These are phyloP conservation scores for Microdochium trichocladiopsis DNA, from an alignment of 2,329 filamentous ascomycete species.

Conservation along the genomic window DNA sequence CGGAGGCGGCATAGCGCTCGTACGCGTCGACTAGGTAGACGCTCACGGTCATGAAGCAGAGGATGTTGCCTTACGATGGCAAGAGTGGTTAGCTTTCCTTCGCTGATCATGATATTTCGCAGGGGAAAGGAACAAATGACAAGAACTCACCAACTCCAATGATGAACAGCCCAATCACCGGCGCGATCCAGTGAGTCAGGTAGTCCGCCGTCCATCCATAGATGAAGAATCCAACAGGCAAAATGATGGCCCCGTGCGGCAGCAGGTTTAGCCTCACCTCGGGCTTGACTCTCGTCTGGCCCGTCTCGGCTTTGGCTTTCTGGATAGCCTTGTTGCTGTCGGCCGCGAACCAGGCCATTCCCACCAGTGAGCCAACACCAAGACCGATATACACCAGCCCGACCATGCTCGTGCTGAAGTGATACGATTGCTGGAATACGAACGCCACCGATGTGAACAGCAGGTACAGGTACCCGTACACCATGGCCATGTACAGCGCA, in stretches of 20 bases:
- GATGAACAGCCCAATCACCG: constrained; percentile 19
- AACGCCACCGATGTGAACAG: constrained; percentile 37
- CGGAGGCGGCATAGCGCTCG: constrained; percentile 40
- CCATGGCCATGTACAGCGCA: constrained; percentile 45
- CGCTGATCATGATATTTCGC: too few species aligned
- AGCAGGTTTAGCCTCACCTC: constrained; percentile 30
- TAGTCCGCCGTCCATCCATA: constrained; percentile 35
- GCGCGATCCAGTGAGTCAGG: constrained; percentile 20
- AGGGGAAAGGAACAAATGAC: too few species aligned
- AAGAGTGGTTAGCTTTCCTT: too few species aligned
- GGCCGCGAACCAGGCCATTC: neutral
- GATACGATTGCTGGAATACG: constrained; percentile 44
- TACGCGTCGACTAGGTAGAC: constrained; percentile 44
- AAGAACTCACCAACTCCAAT: constrained; percentile 13
- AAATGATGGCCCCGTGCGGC: constrained; percentile 22
- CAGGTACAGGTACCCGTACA: constrained; percentile 35
- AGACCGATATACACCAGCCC: constrained; percentile 53
- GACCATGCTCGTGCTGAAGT: constrained; percentile 40
- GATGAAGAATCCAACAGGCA: constrained; percentile 28
- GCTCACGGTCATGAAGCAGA: constrained; percentile 17
- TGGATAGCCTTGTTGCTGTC: neutral
- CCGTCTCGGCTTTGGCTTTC: too few species aligned
- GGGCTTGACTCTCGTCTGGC: too few species aligned
- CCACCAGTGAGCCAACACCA: constrained; percentile 35
- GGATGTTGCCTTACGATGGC: constrained; percentile 13